A percentile compares a stretch with the other conserved stretches of the same genome.
Conservation (phyloP, 169 alveolate species). For the Theileria orientalis region DNA sequence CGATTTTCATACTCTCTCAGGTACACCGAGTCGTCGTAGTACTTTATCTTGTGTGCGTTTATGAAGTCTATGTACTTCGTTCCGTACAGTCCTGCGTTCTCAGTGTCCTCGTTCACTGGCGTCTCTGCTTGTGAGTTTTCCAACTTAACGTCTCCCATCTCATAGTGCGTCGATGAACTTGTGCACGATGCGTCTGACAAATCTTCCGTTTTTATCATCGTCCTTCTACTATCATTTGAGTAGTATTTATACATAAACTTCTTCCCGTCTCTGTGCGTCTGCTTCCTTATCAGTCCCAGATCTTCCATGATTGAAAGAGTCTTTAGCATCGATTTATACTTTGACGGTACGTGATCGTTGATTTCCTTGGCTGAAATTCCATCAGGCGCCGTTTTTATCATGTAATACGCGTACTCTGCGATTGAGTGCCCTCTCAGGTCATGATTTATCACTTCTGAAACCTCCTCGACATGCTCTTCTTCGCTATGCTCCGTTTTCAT, state of each 20-base stretch:
- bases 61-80: conserved; percentile 22
- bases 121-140: neutral
- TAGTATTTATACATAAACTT: conserved; percentile 31
- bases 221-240: neutral
- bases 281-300: conserved; percentile 9
- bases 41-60: neutral
- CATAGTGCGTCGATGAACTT: no score
- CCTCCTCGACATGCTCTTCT: neutral
- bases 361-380: conserved; percentile 41
- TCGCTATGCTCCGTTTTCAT: conserved; percentile 11
- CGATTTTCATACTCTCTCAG: conserved; percentile 16
- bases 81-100: neutral
- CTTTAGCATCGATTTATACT: conserved; percentile 27
- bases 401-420: conserved; percentile 36
- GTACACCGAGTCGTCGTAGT: conserved; percentile 5
- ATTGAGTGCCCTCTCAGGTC: conserved; percentile 39
- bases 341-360: conserved; percentile 5
- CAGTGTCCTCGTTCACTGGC: neutral
- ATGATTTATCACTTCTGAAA: neutral
- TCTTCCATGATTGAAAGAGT: conserved; percentile 5
- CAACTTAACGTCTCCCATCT: no score
- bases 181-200: no score
- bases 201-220: neutral
- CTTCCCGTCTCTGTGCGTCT: conserved; percentile 50
- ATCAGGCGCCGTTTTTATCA: conserved; percentile 13